These are phyloP conservation scores for Echeveria elegans DNA, from an alignment of 164 flowering plant genomes.

Conservation along the genomic window DNA sequence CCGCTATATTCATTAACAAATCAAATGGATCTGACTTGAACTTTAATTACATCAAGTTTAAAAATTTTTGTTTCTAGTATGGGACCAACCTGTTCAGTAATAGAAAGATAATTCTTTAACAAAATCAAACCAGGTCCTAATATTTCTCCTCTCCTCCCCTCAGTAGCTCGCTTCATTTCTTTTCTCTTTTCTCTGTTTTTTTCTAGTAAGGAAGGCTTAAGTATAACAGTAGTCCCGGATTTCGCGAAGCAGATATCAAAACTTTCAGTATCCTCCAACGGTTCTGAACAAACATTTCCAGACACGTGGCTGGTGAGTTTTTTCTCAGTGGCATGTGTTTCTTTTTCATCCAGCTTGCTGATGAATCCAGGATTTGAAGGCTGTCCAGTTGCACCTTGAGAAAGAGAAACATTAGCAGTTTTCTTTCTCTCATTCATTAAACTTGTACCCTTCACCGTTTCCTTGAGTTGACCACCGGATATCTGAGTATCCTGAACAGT, in stretches of 20 bases:
- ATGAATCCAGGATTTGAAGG: background rate
- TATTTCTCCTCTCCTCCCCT: slow-evolving; percentile 13
- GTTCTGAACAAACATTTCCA: background rate
- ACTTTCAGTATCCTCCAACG: slow-evolving; percentile 14
- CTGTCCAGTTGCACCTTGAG: background rate
- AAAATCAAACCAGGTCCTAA: slow-evolving; percentile 65
- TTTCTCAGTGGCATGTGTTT: background rate
- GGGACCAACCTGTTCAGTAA: slow-evolving; percentile 41
- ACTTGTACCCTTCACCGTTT: background rate
- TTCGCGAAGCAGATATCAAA: slow-evolving; percentile 36
- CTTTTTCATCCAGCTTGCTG: background rate
- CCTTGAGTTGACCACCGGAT: background rate
- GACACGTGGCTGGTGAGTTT: background rate
- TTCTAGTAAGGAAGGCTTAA: slow-evolving; percentile 38
- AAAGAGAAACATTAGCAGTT: background rate
- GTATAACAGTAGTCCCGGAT: slow-evolving; percentile 14
- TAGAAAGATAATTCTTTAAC: slow-evolving; percentile 37
- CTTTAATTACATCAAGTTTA: background rate
- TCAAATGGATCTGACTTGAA: background rate
- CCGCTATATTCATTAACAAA: background rate
- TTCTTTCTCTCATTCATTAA: background rate
- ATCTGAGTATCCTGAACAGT: background rate
- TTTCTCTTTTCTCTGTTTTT: slow-evolving; percentile 38
- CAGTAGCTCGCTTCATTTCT: slow-evolving; percentile 20
- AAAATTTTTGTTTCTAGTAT: background rate